These are phyloP conservation scores for Elsinoe australis DNA, from an alignment of 2,329 filamentous ascomycete genomes.

Conservation along the genomic window DNA sequence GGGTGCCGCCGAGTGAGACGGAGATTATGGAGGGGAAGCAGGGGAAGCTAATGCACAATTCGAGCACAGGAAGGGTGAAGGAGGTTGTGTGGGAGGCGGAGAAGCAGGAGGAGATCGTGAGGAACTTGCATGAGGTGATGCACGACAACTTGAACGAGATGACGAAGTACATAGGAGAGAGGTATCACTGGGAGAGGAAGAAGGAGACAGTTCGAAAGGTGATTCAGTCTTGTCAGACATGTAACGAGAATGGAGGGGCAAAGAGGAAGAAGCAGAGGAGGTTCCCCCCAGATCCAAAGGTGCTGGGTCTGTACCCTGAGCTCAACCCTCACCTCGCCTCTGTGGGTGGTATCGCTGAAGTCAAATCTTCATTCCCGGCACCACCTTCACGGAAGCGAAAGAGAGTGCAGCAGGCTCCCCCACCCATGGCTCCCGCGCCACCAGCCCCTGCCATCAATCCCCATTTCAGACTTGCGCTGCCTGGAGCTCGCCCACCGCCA, in stretches of 20 bases:
- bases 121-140: constrained; percentile 62
- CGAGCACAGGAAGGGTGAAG: constrained; percentile 97
- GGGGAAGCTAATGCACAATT: constrained; percentile 52
- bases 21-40: constrained; percentile 46
- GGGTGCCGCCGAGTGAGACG: constrained; percentile 90
- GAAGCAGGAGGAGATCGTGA: constrained; percentile 82
- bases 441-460: no score
- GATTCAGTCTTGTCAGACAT: constrained; percentile 83
- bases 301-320: no score
- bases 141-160: constrained; percentile 98
- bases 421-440: no score
- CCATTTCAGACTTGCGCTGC: constrained; percentile 7
- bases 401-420: no score
- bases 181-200: constrained; percentile 95
- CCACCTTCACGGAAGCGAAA: no score
- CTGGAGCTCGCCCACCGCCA: background rate
- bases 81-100: constrained; percentile 89
- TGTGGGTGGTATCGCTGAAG: no score
- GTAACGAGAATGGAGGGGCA: constrained; percentile 54
- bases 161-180: constrained; percentile 84
- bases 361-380: no score
- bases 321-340: no score
- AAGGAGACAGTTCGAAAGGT: constrained; percentile 95
- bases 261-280: constrained; percentile 12
- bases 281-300: no score